Evolutionary conservation across 2,329 filamentous ascomycete genomes (phyloP), one percentile per base, ranked within the genome.

Genomic region (Ustulina deusta): DNA sequence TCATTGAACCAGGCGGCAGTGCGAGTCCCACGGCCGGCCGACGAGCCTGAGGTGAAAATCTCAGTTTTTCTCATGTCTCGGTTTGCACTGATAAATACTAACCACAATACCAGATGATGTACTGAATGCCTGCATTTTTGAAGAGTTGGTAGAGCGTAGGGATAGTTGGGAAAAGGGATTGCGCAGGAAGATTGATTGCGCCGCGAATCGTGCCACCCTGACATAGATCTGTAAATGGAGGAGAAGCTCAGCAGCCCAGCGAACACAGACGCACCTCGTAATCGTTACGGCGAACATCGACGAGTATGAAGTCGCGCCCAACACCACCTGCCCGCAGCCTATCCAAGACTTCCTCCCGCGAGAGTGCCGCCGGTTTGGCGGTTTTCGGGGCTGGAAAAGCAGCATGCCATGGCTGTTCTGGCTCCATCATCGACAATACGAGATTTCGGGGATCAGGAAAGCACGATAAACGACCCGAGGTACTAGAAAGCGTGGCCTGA

Each of bases 1-100:
- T 89, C 87, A 3, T 78, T 79, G 72, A 89, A 85, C 86, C 86
- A 89, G 7, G 80, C 82, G 1, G 85, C 85, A 1, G 84, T 82
- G n/a, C 87, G 81, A 2, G 80, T 83, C 2, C 86, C 87, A 2
- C 87, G 83, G 4, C 86, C 87, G 2, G 71, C 69, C 1, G 85
- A 88, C 1, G 87, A 89, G 2, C 83, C 87, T 89, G 44, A 32
- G 40, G 9, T 2, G 4, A 49, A 55, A 63, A 13, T 34, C 17
- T 66, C 22, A 69, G 46, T 54, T 27, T 32, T 22, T 11, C 27
- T 20, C 11, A 20, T 15, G 11, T 40, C 3, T 5, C n/a, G 25
- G 9, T 48, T 13, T 34, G 32, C 15, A n/a, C 22, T 20, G 27
- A 25, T 38, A 10, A 32, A 32, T 20, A 68, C 69, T 52, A 76